Evolutionary conservation across 31 red algal genomes (phyloP).

Genomic region (Odonthalia washingtoniensis): DNA sequence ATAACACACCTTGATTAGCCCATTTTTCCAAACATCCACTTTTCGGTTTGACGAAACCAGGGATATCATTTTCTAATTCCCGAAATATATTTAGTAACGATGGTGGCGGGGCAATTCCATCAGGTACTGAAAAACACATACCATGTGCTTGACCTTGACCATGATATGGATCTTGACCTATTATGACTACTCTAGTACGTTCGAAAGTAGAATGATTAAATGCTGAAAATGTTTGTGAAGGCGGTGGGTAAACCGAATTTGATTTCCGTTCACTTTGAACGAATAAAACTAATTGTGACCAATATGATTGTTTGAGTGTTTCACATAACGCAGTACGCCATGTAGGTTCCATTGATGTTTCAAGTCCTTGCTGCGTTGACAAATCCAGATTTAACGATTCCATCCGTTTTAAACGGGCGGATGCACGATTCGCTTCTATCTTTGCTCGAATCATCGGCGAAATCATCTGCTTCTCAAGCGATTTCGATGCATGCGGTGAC

Average conservation of each 20-base stretch:
- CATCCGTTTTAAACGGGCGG: conserved; percentile 62
- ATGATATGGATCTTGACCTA: conserved; percentile 99
- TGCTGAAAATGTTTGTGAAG: conserved; percentile 72
- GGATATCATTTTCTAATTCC: conserved; percentile 87
- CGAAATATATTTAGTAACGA: conserved; percentile 91
- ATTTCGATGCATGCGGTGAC: conserved; percentile 38
- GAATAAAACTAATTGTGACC: conserved; percentile 57
- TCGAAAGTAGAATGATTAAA: conserved; percentile 74
- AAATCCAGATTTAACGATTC: conserved; percentile 8
- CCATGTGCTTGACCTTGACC: conserved; percentile 97
- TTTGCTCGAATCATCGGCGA: conserved; percentile 56
- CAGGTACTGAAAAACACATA: conserved; percentile 89
- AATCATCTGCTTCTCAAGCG: conserved; percentile 48
- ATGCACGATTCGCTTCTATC: conserved; percentile 73
- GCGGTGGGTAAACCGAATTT: conserved; percentile 73
- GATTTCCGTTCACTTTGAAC: conserved; percentile 51
- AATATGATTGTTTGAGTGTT: conserved; percentile 54
- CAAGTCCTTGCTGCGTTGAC: conserved; percentile 17
- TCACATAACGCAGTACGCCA: conserved; percentile 51
- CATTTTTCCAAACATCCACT: conserved; percentile 93
- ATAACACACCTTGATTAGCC: conserved; percentile 97
- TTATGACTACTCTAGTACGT: conserved; percentile 90
- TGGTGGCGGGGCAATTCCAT: conserved; percentile 85
- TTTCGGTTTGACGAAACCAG: conserved; percentile 66
- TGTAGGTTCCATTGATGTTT: conserved; percentile 28